Percentiles rank a stretch among this genome's conserved stretches.
phyloP scores from a whole-genome alignment of 139 green algal genomes.

The Micromonas pusilla region DNA sequence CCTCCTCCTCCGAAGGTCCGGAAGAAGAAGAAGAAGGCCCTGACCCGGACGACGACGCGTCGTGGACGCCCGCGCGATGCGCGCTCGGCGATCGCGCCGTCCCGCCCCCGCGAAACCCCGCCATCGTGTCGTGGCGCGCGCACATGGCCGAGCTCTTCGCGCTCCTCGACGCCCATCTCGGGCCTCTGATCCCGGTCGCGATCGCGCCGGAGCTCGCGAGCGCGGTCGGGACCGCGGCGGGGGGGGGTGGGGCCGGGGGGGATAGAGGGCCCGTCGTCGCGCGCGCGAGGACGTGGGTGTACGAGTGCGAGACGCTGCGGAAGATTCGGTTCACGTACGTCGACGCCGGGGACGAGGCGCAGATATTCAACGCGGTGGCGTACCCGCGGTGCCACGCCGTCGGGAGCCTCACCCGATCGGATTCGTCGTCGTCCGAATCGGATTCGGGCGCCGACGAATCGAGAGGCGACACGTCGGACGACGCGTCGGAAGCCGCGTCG shows the following conservation, averaged over 20 bases:
- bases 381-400: background rate
- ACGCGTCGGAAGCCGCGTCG: no score
- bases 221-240: no score
- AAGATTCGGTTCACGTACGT: background rate
- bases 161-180: background rate
- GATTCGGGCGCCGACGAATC: background rate
- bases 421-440: no score
- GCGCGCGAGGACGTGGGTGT: no score
- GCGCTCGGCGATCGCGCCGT: no score
- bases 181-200: background rate
- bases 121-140: background rate
- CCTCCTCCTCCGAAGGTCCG: no score
- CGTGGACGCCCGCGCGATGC: no score
- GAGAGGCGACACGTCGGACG: background rate
- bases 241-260: no score
- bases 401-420: no score
- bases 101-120: background rate
- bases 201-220: background rate
- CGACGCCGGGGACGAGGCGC: background rate
- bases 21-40: no score
- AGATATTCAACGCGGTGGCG: background rate
- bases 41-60: no score
- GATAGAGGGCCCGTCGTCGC: background rate
- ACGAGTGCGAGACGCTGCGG: no score
- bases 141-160: background rate